A percentile compares a stretch with the other conserved stretches of the same genome.
Conservation (phyloP, 192 early-diverging fungal species). For the Backusella circina region DNA sequence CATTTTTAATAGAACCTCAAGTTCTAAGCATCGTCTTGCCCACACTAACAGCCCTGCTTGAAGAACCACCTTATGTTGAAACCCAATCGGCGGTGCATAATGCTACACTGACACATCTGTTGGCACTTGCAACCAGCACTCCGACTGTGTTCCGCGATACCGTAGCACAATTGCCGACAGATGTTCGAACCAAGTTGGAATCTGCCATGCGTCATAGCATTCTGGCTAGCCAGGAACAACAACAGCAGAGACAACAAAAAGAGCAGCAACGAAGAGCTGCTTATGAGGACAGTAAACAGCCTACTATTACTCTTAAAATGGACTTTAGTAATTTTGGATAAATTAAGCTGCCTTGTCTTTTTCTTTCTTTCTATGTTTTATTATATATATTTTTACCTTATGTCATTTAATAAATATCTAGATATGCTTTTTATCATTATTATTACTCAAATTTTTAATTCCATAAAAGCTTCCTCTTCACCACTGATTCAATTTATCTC, state of each 20-base stretch:
- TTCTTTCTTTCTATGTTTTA: not conserved
- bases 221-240: slow-evolving; percentile 36
- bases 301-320: slow-evolving; percentile 42
- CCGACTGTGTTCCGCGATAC: slow-evolving; percentile 42
- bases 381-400: not conserved
- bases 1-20: slow-evolving; percentile 21
- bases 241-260: slow-evolving; percentile 32
- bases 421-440: not conserved
- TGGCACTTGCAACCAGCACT: slow-evolving; percentile 38
- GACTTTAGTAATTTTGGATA: slow-evolving; percentile 37
- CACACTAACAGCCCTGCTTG: slow-evolving; percentile 40
- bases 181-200: slow-evolving; percentile 46
- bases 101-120: slow-evolving; percentile 37
- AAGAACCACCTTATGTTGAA: slow-evolving; percentile 11
- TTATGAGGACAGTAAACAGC: slow-evolving; percentile 28
- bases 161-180: slow-evolving; percentile 26
- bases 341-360: not conserved
- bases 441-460: not conserved
- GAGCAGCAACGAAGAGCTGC: slow-evolving; percentile 23
- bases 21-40: slow-evolving; percentile 44
- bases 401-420: not conserved
- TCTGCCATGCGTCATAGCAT: slow-evolving; percentile 45
- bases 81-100: slow-evolving; percentile 27
- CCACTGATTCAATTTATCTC: not conserved
- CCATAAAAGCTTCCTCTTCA: not conserved